Percentiles rank a stretch among this genome's conserved stretches.
phyloP scores from a whole-genome alignment of 352 stramenopile genomes.

The Phytophthora pinifolia region DNA sequence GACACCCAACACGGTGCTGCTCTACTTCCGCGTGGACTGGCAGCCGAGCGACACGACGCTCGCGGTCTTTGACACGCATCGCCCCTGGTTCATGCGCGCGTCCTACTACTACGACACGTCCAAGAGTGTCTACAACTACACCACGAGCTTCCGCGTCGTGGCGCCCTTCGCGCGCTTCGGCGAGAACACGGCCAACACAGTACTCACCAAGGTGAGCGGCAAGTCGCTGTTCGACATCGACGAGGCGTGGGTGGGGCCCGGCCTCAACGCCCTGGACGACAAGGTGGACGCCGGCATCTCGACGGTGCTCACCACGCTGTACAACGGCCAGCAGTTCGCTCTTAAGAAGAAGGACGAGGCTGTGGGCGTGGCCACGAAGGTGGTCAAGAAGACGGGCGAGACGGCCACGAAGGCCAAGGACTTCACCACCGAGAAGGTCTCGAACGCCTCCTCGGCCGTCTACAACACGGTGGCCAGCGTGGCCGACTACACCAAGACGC shows the following conservation, averaged over 20 bases:
- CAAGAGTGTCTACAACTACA: slow-evolving; percentile 78
- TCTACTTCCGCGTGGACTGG: slow-evolving; percentile 33
- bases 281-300: slow-evolving; percentile 60
- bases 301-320: slow-evolving; percentile 46
- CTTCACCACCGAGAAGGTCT: slow-evolving; percentile 41
- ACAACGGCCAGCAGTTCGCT: slow-evolving; percentile 54
- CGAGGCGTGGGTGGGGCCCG: slow-evolving; percentile 42
- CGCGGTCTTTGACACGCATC: slow-evolving; percentile 20
- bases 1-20: slow-evolving; percentile 25
- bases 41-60: slow-evolving; percentile 3
- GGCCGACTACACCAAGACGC: slow-evolving; percentile 56
- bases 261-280: slow-evolving; percentile 53
- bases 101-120: slow-evolving; percentile 75
- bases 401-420: slow-evolving; percentile 51
- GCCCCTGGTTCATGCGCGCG: slow-evolving; percentile 55
- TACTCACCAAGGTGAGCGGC: slow-evolving; percentile 54
- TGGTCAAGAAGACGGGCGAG: neutral
- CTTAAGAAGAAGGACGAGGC: slow-evolving; percentile 63
- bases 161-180: slow-evolving; percentile 54
- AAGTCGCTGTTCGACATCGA: slow-evolving; percentile 60
- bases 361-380: slow-evolving; percentile 17
- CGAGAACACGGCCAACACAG: slow-evolving; percentile 54
- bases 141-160: slow-evolving; percentile 67
- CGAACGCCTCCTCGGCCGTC: slow-evolving; percentile 30
- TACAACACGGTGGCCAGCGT: slow-evolving; percentile 44